Conservation (phyloP, 148 eudicot genomes). For the Linanthus parryae region DNA sequence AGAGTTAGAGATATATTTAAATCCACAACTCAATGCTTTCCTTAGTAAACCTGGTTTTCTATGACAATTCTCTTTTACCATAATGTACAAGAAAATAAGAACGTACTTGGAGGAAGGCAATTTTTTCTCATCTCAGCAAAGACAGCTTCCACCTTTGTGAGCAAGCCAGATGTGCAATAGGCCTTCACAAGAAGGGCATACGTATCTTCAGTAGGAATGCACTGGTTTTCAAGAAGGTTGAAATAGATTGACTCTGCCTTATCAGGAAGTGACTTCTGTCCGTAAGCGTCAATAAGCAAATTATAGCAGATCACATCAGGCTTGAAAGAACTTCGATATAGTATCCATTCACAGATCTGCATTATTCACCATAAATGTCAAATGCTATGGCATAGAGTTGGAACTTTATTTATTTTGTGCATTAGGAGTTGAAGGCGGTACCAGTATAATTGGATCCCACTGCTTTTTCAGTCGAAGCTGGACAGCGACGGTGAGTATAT, state of each 20-base stretch:
- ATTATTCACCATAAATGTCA: too few relatives aligned
- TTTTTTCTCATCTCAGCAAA: constrained; percentile 53
- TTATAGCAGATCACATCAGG: constrained; percentile 73
- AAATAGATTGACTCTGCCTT: constrained; percentile 64
- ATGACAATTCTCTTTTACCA: too few relatives aligned
- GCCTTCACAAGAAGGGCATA: constrained; percentile 77
- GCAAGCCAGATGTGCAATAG: constrained; percentile 57
- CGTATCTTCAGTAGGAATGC: constrained; percentile 83
- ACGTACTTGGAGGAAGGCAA: constrained; percentile 65
- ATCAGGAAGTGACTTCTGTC: constrained; percentile 42
- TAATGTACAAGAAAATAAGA: too few relatives aligned
- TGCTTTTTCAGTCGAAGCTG: constrained; percentile 64
- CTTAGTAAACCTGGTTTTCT: too few relatives aligned
- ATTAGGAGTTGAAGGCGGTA: constrained; percentile 12
- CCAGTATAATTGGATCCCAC: constrained; percentile 70
- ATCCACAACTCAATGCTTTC: too few relatives aligned
- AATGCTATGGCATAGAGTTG: too few relatives aligned
- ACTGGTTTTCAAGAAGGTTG: constrained; percentile 59
- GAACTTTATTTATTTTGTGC: too few relatives aligned
- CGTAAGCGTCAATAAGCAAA: constrained; percentile 77
- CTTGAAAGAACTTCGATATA: constrained; percentile 59
- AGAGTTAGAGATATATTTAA: too few relatives aligned
- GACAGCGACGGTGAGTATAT: constrained; percentile 56
- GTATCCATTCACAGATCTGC: constrained; percentile 80
- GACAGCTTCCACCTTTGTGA: constrained; percentile 69